Evolutionary conservation across 75 land plant genomes (phyloP), one percentile per base, ranked within the genome.

Genomic region (Gnetum montanum): DNA sequence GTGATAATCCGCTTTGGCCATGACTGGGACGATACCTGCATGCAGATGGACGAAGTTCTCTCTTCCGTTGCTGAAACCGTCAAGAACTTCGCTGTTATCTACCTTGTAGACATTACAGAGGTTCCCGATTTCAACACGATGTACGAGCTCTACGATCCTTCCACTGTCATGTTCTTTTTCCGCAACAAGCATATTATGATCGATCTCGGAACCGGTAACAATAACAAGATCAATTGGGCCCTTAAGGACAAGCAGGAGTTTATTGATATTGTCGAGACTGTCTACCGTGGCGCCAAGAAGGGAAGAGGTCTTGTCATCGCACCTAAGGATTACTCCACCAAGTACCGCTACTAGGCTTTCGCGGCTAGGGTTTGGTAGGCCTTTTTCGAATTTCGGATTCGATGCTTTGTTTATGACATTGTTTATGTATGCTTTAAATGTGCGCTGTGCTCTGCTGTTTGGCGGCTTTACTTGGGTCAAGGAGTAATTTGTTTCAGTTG

Each of bases 1-100:
- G 91, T 86, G 31, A 64, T 86, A 61, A 90, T 90, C 60, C 74
- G 96, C 2, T 90, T 90, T 59, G 96, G 96, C 34, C 92, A 87
- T 58, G 96, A 90, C 46, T 86, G 96, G 96, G 96, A 90, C 46
- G 90, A 90, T 43, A 86, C 91, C 27, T 85, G 96, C 38, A 90
- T 90, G 95, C 77, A 90, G 93, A 93, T 93, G 98, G 98, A 93
- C 57, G 98, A 93, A 48, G 98, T 93, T 47, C 61, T 93, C 34
- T 76, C 95, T 5, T 84, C 86, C 15, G 98, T 93, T 60, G 98
- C 98, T 26, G 98, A 93, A 59, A 81, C 98, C 7, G 79, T 93
- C 4, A 93, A 93, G 73, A 93, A 93, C 58, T 88, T 93, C 62
- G 95, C 98, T 36, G 95, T 93, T 38, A 79, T 88, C 8, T 88